Base-by-base conservation (phyloP, 208 protist species). In the Herpetomonas muscarum region DNA sequence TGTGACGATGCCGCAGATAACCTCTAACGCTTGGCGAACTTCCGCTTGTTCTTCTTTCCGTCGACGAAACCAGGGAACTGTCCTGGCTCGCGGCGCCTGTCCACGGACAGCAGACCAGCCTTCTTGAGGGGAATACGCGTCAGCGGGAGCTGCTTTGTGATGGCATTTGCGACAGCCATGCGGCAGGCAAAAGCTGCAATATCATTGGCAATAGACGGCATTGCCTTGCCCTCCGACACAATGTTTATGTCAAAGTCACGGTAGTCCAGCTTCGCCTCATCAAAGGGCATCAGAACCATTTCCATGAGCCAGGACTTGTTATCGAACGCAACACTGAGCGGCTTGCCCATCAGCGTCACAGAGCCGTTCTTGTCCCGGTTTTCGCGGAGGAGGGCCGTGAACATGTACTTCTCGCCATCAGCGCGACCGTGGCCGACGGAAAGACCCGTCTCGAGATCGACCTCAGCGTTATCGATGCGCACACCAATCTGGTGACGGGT, bases 231-330 rank as follows among this genome's bases (percentile, higher is more conserved):
- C 51, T 95, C 85, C 4, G 78, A 80, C 24, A 92, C 66, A 49
- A 95, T 78, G 29, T 82, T 85, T 2, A 92, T 78, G 55, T 95
- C 88, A 64, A 95, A 95, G 47, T 95, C 88, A 48, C 71, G 75
- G 39, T 81, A 91, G 42, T 91, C 65, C 21, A 95, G 70, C 21
- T 79, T 85, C 3, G 85, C 88, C 57, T 95, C 88, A 47, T 95
- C 88, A 69, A 95, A 95, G 3, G 85, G 85, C 79, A 87, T 87
- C 29, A 95, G 57, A 26, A 92, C 69, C 82, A 92, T 90, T 66
- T 95, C 88, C 82, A 95, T 90, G 31, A 92, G 57, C 85, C 88
- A 95, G 29, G 88, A 79, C 63, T 95, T 92, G 48, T 91, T 74
- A 55, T 92, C 85, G 36, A 92, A 79, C 7, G 74, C 77, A 13